Percentiles rank a stretch among this genome's conserved stretches.
These are phyloP conservation scores for Metarhizium rileyi DNA, from an alignment of 2,329 filamentous ascomycete genomes.

Conservation along the genomic window DNA sequence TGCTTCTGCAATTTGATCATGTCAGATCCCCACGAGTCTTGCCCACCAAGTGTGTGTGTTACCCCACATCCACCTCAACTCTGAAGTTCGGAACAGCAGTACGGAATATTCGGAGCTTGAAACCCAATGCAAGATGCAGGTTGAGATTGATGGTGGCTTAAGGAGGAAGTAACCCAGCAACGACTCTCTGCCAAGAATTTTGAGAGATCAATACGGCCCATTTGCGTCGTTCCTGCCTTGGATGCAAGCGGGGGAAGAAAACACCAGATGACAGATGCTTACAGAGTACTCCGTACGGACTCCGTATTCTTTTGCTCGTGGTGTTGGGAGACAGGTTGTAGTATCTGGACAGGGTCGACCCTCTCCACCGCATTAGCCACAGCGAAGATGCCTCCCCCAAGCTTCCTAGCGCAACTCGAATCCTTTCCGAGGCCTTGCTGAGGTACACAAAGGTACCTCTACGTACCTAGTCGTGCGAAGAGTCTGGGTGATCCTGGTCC, in stretches of 20 bases:
- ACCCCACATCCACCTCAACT: slow-evolving; percentile 1
- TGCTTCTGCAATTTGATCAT: slow-evolving; percentile 1
- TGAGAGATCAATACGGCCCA: not conserved
- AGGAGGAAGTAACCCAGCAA: not conserved
- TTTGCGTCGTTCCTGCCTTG: slow-evolving; percentile 12
- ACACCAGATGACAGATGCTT: no score
- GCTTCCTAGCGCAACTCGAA: not conserved
- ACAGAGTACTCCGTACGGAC: no score
- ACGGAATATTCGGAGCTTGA: slow-evolving; percentile 1
- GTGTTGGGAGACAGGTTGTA: not conserved
- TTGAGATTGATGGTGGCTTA: slow-evolving; percentile 6
- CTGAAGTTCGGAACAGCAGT: slow-evolving; percentile 4
- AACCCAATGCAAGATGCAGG: slow-evolving; percentile 4
- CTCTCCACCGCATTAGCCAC: not conserved
- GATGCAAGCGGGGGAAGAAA: slow-evolving; percentile 8
- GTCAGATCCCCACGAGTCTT: slow-evolving; percentile 3
- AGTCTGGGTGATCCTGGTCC: not conserved
- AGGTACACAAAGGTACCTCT: not conserved
- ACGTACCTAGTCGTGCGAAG: not conserved
- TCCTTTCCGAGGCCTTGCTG: not conserved
- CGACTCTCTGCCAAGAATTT: slow-evolving; percentile 3
- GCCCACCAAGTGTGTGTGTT: slow-evolving; percentile 1
- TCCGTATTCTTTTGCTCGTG: not conserved
- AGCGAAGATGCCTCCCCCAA: not conserved
- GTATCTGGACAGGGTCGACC: not conserved